A percentile compares a stretch with the other conserved stretches of the same genome.
Evolutionary conservation across 257 asterid genomes (phyloP).

Genomic region (Cynanchum wilfordii): DNA sequence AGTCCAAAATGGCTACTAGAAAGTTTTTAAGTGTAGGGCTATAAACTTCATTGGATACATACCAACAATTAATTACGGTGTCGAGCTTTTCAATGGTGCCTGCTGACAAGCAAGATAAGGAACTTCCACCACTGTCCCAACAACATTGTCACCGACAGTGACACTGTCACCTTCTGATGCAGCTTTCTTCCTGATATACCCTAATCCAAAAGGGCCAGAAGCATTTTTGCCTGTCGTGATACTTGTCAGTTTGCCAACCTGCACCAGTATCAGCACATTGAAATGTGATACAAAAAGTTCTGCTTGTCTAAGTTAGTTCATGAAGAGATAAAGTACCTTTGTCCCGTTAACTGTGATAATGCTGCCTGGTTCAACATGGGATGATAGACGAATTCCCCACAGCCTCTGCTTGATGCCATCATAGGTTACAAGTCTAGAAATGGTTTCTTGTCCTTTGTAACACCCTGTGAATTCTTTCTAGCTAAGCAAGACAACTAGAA

Average conservation of each 20-base stretch:
- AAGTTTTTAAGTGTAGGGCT: no score
- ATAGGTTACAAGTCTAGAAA: constrained; percentile 87
- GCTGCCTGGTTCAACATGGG: constrained; percentile 73
- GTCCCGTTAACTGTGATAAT: constrained; percentile 61
- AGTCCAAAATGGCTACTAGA: no score
- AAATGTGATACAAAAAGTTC: constrained; percentile 1
- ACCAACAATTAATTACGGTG: constrained; percentile 1
- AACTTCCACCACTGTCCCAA: constrained; percentile 73
- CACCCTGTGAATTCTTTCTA: constrained; percentile 54
- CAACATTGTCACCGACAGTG: constrained; percentile 49
- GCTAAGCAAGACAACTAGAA: constrained; percentile 2
- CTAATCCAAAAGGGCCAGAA: constrained; percentile 73
- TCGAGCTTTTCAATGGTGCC: constrained; percentile 29
- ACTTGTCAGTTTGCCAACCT: constrained; percentile 94
- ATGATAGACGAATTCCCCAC: constrained; percentile 77
- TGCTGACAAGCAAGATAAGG: constrained; percentile 73
- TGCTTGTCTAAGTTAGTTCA: no score
- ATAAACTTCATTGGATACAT: background rate
- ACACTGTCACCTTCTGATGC: constrained; percentile 74
- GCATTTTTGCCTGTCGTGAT: constrained; percentile 49
- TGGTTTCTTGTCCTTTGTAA: constrained; percentile 97
- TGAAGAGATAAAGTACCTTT: constrained; percentile 39
- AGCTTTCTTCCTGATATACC: constrained; percentile 69
- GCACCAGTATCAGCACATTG: constrained; percentile 17
- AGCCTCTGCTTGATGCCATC: constrained; percentile 86